phyloP scores from a whole-genome alignment of 805 yeast species.

The Cephaloascus albidus region DNA sequence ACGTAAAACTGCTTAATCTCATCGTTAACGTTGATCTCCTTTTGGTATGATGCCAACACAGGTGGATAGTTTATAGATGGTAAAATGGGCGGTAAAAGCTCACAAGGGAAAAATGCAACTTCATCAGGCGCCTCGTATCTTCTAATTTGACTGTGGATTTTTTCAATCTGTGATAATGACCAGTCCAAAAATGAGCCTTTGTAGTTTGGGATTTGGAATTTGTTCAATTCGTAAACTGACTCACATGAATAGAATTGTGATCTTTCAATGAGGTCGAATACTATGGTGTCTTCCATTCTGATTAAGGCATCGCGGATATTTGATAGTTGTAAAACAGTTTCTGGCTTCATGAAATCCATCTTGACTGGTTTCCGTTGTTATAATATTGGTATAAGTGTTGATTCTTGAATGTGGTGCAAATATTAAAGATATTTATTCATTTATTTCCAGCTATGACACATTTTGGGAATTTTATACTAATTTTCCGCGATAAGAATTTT shows the following conservation, averaged over 20 bases:
- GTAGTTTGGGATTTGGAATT: constrained; percentile 54
- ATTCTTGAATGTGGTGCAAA: too few relatives aligned
- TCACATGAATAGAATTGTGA: constrained; percentile 78
- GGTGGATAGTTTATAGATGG: constrained; percentile 77
- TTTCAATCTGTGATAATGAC: constrained; percentile 71
- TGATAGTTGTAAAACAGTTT: constrained; percentile 66
- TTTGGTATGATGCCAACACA: constrained; percentile 64
- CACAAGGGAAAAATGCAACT: constrained; percentile 70
- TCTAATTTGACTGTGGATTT: constrained; percentile 60
- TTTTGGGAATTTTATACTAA: too few relatives aligned
- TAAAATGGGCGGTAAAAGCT: constrained; percentile 48
- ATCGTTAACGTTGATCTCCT: constrained; percentile 67
- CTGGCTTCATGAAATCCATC: constrained; percentile 83
- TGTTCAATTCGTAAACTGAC: constrained; percentile 56
- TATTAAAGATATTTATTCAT: too few relatives aligned
- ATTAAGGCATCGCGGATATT: constrained; percentile 81
- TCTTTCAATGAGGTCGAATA: constrained; percentile 86
- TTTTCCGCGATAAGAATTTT: too few relatives aligned
- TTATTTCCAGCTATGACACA: too few relatives aligned
- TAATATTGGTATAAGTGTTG: too few relatives aligned
- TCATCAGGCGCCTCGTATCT: constrained; percentile 95
- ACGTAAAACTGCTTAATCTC: constrained; percentile 64
- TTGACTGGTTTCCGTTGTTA: constrained; percentile 8
- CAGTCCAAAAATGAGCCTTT: constrained; percentile 83
- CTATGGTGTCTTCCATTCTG: constrained; percentile 94